Percentiles rank a stretch among this genome's conserved stretches.
Conservation (phyloP, 257 asterid species). For the Gardenia jasminoides region DNA sequence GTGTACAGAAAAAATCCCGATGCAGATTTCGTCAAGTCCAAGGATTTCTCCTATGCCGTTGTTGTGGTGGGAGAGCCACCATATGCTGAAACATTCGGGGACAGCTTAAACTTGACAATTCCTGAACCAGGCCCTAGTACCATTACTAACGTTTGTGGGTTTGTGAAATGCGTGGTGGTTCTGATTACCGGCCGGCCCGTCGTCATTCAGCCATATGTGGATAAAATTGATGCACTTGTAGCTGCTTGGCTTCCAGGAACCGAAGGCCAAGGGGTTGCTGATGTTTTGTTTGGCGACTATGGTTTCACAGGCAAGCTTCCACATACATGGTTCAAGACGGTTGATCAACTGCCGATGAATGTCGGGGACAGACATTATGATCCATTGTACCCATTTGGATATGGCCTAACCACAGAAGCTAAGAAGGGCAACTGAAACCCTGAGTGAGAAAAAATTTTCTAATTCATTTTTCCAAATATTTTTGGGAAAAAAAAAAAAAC, state of each 20-base stretch:
- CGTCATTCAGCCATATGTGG: conserved; percentile 27
- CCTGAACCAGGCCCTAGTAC: conserved; percentile 28
- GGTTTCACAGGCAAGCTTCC: conserved; percentile 27
- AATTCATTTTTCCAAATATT: background rate
- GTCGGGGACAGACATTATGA: conserved; percentile 33
- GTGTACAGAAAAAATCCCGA: conserved; percentile 26
- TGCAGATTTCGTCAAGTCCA: conserved; percentile 16
- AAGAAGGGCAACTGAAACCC: background rate
- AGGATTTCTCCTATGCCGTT: conserved; percentile 19
- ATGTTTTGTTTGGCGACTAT: conserved; percentile 29
- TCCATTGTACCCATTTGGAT: conserved; percentile 31
- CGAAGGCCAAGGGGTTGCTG: conserved; percentile 34
- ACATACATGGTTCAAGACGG: conserved; percentile 33
- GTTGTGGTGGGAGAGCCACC: conserved; percentile 36
- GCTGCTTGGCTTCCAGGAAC: conserved; percentile 37
- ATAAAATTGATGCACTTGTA: conserved; percentile 24
- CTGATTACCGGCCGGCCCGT: conserved; percentile 28
- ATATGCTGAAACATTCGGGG: conserved; percentile 26
- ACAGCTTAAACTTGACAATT: conserved; percentile 26
- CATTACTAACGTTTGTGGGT: conserved; percentile 16
- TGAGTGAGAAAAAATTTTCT: background rate
- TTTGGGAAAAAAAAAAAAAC: background rate
- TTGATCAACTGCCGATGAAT: conserved; percentile 35
- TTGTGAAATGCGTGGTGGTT: conserved; percentile 22
- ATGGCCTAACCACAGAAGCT: conserved; percentile 26